phyloP scores from a whole-genome alignment of 192 early-diverging fungal genomes.

The Backusella tuberculispora region DNA sequence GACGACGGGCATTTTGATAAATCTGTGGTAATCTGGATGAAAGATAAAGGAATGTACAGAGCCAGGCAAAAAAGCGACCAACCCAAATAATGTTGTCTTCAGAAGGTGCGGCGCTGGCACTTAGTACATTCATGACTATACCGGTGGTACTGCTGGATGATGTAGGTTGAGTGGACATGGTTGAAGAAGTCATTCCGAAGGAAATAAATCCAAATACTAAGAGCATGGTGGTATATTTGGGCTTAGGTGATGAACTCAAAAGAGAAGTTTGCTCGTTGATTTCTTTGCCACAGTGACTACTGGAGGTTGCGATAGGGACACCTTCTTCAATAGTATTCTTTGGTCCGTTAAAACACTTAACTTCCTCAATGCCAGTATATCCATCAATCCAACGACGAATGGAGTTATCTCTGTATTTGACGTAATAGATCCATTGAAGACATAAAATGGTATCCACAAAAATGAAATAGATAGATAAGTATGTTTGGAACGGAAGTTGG shows the following conservation, averaged over 20 bases:
- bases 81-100: slow-evolving; percentile 34
- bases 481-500: slow-evolving; percentile 70
- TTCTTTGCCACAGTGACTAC: slow-evolving; percentile 5
- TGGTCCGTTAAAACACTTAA: not conserved
- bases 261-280: slow-evolving; percentile 10
- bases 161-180: not conserved
- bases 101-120: not conserved
- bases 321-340: not conserved
- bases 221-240: slow-evolving; percentile 5
- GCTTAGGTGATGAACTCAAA: not conserved
- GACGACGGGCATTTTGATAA: slow-evolving; percentile 59
- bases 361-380: not conserved
- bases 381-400: slow-evolving; percentile 28
- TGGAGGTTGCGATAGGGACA: not conserved
- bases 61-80: slow-evolving; percentile 67
- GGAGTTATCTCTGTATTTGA: slow-evolving; percentile 22
- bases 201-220: slow-evolving; percentile 19
- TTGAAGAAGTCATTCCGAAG: slow-evolving; percentile 11
- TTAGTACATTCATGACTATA: not conserved
- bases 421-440: slow-evolving; percentile 38
- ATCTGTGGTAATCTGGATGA: slow-evolving; percentile 79
- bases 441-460: slow-evolving; percentile 38
- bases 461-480: slow-evolving; percentile 36
- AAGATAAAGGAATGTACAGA: slow-evolving; percentile 67
- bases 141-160: not conserved